Evolutionary conservation across 2,329 filamentous ascomycete genomes (phyloP).

Genomic region (Parafenestella ontariensis): DNA sequence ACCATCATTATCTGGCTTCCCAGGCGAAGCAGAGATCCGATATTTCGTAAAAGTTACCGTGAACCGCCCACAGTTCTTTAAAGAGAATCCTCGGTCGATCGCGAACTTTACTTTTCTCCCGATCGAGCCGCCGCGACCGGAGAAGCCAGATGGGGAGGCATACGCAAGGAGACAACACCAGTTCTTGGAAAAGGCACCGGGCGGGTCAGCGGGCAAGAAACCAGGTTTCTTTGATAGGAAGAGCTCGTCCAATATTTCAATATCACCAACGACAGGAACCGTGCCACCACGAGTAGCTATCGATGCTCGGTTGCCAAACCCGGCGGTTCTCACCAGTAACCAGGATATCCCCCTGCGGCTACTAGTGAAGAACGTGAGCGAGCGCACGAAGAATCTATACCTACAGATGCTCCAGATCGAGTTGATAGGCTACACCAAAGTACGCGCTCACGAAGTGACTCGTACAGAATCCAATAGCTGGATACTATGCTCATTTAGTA

Average conservation of each 20-base stretch:
- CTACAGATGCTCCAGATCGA: conserved; percentile 82
- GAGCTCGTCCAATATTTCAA: conserved; percentile 31
- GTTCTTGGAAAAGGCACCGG: conserved; percentile 53
- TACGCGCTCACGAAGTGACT: conserved; percentile 77
- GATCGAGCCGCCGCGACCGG: conserved; percentile 83
- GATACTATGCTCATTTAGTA: conserved; percentile 74
- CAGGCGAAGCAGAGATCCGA: conserved; percentile 84
- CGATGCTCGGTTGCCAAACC: conserved; percentile 85
- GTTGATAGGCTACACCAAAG: conserved; percentile 78
- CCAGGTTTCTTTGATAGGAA: conserved; percentile 65
- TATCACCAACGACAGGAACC: conserved; percentile 25
- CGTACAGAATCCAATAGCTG: conserved; percentile 76
- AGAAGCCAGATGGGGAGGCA: conserved; percentile 73
- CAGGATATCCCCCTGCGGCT: conserved; percentile 81
- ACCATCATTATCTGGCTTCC: conserved; percentile 86
- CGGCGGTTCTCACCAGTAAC: conserved; percentile 88
- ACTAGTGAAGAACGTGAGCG: conserved; percentile 76
- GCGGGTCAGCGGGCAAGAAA: conserved; percentile 57
- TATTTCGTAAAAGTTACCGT: conserved; percentile 98
- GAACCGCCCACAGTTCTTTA: conserved; percentile 84
- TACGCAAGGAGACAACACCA: conserved; percentile 79
- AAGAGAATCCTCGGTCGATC: conserved; percentile 78
- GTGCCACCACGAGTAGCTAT: conserved; percentile 68
- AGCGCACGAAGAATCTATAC: conserved; percentile 73
- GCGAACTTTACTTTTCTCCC: conserved; percentile 81